These are phyloP conservation scores for Zasmidium angulare DNA, from an alignment of 2,329 filamentous ascomycete genomes.

Conservation along the genomic window DNA sequence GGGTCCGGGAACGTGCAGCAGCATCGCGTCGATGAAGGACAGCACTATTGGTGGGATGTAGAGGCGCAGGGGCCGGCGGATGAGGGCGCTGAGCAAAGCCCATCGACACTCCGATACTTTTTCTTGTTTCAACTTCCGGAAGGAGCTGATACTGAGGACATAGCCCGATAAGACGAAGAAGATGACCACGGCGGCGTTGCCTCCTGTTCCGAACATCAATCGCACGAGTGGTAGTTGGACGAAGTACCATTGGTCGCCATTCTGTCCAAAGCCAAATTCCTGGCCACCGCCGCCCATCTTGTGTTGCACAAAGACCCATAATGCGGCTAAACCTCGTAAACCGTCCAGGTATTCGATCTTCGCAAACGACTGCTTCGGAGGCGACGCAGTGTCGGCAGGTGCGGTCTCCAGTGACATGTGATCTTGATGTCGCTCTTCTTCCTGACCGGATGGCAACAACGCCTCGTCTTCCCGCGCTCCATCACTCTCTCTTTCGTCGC, in stretches of 20 bases:
- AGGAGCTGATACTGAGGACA: constrained; percentile 38
- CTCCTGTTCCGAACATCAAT: constrained; percentile 56
- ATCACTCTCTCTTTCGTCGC: neutral
- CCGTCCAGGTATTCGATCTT: constrained; percentile 56
- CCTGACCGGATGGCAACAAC: neutral
- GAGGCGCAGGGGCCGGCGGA: constrained; percentile 13
- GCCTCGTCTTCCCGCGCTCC: neutral
- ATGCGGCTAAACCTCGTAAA: constrained; percentile 63
- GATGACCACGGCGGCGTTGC: constrained; percentile 56
- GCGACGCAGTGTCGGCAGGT: neutral
- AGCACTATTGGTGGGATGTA: constrained; percentile 10
- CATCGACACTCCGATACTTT: neutral
- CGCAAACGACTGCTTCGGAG: neutral
- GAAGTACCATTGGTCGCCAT: constrained; percentile 48
- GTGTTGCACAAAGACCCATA: constrained; percentile 64
- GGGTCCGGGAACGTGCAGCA: constrained; percentile 11
- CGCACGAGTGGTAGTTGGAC: constrained; percentile 57
- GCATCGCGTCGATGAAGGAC: constrained; percentile 7
- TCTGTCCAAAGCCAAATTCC: constrained; percentile 35
- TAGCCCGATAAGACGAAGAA: constrained; percentile 56
- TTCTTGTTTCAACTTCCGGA: constrained; percentile 17
- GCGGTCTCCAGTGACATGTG: neutral
- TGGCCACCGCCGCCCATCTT: constrained; percentile 42
- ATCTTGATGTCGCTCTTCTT: neutral
- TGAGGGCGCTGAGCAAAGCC: constrained; percentile 8